Base-by-base conservation (phyloP, 176 grass and related monocot genomes). In the Bonia amplexicaulis region DNA sequence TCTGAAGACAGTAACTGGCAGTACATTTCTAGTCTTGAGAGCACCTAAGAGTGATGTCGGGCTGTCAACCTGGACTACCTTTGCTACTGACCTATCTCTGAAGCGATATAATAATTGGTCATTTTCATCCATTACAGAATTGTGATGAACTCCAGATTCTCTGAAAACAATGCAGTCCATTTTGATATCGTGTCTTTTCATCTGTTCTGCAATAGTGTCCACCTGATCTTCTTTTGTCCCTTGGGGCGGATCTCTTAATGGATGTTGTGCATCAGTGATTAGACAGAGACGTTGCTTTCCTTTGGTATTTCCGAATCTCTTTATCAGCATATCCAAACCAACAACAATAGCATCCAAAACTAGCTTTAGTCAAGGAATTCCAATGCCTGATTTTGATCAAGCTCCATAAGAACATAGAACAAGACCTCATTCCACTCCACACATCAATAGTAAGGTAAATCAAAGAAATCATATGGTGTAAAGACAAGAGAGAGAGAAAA, bases 341-440 rank as follows among this genome's bases (percentile, higher is more conserved):
- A 95, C 91, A 87, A 98, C 96, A 92, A 98, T 88, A 51, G 91
- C 91, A 93, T 98, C 96, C 48, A 98, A 70, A 90, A 98, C 96
- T 98, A 79, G 67, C 41, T 17, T 84, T 46, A 47, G 90, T 91
- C 85, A 93, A 98, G 93, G 95, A 83, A 79, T 53, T 68, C 20
- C 29, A 74, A 53, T 9, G 73, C 27, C 53, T 70, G 15, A 49
- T 64, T 85, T 59, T 58, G 26, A 53, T 35, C 55, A 86, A 58
- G 66, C 25, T 73, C 39, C 15, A 73, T 4, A 7, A 73, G 66
- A 83, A 23, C 20, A 53, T 51, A 67, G 48, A 77, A 64, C 23
- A 73, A 84, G 3, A 25, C 11, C 35, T 86, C 25, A 39, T 11
- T 79, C 17, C 5, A 66, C 10, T 79, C 12, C 5, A 66, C 52